Percentiles rank a stretch among this genome's conserved stretches.
These are phyloP conservation scores for maize (Zea mays) DNA, from an alignment of 176 grass and related monocot genomes.

Conservation along the genomic window DNA sequence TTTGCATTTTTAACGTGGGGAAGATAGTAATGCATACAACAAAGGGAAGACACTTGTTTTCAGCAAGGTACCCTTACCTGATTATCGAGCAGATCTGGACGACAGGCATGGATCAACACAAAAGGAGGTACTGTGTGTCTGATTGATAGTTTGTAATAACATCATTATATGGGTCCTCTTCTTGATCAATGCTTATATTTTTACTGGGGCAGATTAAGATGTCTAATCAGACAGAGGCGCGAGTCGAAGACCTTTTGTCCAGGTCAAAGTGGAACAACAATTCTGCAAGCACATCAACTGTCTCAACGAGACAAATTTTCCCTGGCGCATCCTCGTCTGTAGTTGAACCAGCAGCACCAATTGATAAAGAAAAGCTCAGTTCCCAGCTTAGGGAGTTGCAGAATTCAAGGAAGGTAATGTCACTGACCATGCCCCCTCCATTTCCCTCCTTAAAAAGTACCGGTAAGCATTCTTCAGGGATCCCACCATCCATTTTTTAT, in stretches of 20 bases:
- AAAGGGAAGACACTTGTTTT: conserved; percentile 92
- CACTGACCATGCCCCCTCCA: background rate
- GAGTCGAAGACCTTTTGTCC: conserved; percentile 73
- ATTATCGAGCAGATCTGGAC: conserved; percentile 96
- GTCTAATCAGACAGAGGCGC: conserved; percentile 89
- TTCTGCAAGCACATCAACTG: conserved; percentile 54
- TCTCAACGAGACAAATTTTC: conserved; percentile 33
- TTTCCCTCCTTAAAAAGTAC: background rate
- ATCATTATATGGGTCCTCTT: conserved; percentile 17
- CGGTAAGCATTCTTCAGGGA: background rate
- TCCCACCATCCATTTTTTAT: conserved; percentile 10
- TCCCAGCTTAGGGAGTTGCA: conserved; percentile 79
- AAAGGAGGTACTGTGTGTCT: conserved; percentile 69
- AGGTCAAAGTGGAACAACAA: conserved; percentile 54
- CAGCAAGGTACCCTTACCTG: conserved; percentile 89
- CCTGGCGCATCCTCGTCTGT: conserved; percentile 38
- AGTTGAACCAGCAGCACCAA: conserved; percentile 44
- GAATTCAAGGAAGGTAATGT: conserved; percentile 71
- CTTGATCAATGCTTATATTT: conserved; percentile 35
- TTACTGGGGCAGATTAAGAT: conserved; percentile 82
- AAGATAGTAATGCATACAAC: conserved; percentile 86
- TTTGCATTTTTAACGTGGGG: conserved; percentile 50
- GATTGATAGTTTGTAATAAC: conserved; percentile 26
- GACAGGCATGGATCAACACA: conserved; percentile 90
- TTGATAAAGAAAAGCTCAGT: conserved; percentile 66